A percentile compares a stretch with the other conserved stretches of the same genome.
Conservation (phyloP, 192 early-diverging fungal genomes). For the Chytriomyces sp. region DNA sequence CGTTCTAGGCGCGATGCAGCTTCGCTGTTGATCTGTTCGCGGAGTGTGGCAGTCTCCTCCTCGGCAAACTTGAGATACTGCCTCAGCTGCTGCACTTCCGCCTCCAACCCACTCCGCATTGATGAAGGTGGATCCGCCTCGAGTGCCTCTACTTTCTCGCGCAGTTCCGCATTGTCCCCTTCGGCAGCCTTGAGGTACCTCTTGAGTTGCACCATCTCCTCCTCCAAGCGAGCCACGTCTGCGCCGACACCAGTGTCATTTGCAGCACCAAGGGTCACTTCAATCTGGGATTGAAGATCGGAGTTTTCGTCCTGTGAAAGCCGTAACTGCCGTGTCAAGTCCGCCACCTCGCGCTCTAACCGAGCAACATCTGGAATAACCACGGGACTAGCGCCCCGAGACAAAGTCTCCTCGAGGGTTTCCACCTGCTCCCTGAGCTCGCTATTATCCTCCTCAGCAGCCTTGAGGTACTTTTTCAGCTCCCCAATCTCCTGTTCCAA, state of each 20-base stretch:
- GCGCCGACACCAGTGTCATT: not conserved
- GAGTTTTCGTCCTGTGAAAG: conserved; percentile 3
- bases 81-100: not conserved
- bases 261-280: too few species aligned
- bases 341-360: not conserved
- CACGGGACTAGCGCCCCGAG: not conserved
- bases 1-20: too few species aligned
- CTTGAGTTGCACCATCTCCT: conserved; percentile 8
- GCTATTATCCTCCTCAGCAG: conserved; percentile 16
- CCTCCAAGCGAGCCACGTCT: not conserved
- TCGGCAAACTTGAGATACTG: conserved; percentile 15
- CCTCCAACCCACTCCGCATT: not conserved
- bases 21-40: conserved; percentile 21
- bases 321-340: conserved; percentile 10
- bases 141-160: conserved; percentile 15
- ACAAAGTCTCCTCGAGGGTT: not conserved
- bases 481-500: conserved; percentile 8
- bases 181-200: conserved; percentile 18
- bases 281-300: too few species aligned
- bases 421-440: conserved; percentile 23
- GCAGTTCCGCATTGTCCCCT: conserved; percentile 10
- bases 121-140: not conserved
- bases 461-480: conserved; percentile 18
- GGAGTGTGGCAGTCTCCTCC: conserved; percentile 6
- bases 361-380: not conserved